These are phyloP conservation scores for Aspergillus affinis DNA, from an alignment of 495 filamentous ascomycete genomes.

Conservation along the genomic window DNA sequence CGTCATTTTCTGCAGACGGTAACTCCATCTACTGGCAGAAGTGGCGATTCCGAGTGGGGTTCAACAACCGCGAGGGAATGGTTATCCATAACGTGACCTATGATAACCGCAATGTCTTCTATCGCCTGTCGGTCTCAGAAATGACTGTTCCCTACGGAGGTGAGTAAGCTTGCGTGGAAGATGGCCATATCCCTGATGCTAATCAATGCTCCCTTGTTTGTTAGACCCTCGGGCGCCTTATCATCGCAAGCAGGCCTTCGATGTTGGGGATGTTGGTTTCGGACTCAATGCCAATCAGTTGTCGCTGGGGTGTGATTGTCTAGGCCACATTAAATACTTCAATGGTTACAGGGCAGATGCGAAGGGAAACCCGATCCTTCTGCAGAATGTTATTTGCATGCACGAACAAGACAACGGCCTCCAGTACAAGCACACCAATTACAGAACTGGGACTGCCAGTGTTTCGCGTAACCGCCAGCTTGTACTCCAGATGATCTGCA, in stretches of 20 bases:
- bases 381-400: conserved; percentile 62
- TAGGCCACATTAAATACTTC: conserved; percentile 68
- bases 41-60: conserved; percentile 65
- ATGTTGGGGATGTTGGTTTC: conserved; percentile 67
- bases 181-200: background rate
- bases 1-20: conserved; percentile 60
- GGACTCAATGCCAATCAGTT: conserved; percentile 68
- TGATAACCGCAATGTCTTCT: conserved; percentile 65
- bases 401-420: conserved; percentile 69
- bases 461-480: conserved; percentile 61
- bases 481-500: conserved; percentile 74
- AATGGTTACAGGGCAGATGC: conserved; percentile 56
- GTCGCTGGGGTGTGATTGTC: conserved; percentile 64
- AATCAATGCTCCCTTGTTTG: conserved; percentile 26
- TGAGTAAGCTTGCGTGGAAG: conserved; percentile 13
- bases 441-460: conserved; percentile 58
- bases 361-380: conserved; percentile 52
- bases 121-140: conserved; percentile 68
- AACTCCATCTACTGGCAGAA: conserved; percentile 64
- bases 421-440: conserved; percentile 68
- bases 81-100: conserved; percentile 66
- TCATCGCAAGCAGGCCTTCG: conserved; percentile 68
- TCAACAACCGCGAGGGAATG: conserved; percentile 63
- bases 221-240: conserved; percentile 63
- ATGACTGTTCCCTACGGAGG: conserved; percentile 66